Evolutionary conservation across 495 filamentous ascomycete genomes (phyloP), one percentile per base, ranked within the genome.

Genomic region (Penicillium bialowiezense): DNA sequence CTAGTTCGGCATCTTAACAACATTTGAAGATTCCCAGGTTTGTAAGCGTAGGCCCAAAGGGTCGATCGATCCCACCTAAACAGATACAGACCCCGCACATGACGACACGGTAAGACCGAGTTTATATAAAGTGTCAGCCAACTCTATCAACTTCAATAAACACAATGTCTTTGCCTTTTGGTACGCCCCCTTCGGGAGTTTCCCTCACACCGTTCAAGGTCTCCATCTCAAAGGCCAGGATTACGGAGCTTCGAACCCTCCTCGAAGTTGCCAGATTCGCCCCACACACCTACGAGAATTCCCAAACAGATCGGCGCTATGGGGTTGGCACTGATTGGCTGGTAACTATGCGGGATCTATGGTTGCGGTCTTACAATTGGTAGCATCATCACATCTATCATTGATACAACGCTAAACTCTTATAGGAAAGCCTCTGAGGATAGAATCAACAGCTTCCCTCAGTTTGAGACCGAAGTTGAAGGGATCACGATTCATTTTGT

Each of bases 381-480:
- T 77, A 20, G 29, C 33, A 18, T 7, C 34, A n/a, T 10, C 10
- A 31, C 7, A 40, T 44, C 8, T 13, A 23, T 33, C 23, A 18
- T n/a, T 8, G 24, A 17, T 6, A 31, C 15, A 20, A 8, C 14
- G 31, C 15, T 41, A n/a, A 50, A 36, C 10, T 3, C 23, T 15
- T n/a, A n/a, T n/a, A 78, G 77, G 79, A 72, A 75, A 54, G 55
- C 70, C 7, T 60, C 65, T 10, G 83, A 88, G 56, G 52, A 65
- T 9, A 70, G 71, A 28, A 80, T 85, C 43, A 88, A 90, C 67
- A 72, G 60, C 8, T 79, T 85, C 52, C 82, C 85, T 2, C 79
- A 90, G 51, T 89, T 75, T 67, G 80, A 57, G 0, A 67, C 71
- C 8, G 55, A 65, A 3, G 65, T 88, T 19, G 67, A 75, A 32